phyloP scores from a whole-genome alignment of 768 basidiomycete genomes.

The Lentinus brumalis region DNA sequence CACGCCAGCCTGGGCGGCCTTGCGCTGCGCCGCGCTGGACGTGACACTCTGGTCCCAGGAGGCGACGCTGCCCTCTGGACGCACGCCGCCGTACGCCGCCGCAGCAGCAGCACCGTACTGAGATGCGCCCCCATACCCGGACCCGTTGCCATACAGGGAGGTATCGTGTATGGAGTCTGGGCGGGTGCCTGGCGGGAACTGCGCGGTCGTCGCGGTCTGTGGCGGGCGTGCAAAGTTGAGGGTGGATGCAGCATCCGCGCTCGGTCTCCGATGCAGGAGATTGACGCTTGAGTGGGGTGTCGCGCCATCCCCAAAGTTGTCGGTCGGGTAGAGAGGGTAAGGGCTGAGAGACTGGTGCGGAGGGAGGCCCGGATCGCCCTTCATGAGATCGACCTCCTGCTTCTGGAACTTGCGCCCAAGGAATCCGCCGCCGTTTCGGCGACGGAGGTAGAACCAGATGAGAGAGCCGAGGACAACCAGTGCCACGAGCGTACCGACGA shows the following conservation, averaged over 20 bases:
- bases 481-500: constrained; percentile 26
- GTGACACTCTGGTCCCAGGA: too few species aligned
- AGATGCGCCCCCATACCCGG: not conserved
- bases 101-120: not conserved
- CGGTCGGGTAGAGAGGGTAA: constrained; percentile 12
- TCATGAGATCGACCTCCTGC: constrained; percentile 17
- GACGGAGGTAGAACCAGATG: constrained; percentile 33
- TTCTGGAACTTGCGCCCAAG: constrained; percentile 1
- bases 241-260: not conserved
- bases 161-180: not conserved
- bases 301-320: not conserved
- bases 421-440: constrained; percentile 1
- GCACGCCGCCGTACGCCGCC: not conserved
- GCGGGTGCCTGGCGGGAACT: not conserved
- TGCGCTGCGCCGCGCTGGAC: not conserved
- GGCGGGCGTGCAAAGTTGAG: constrained; percentile 5
- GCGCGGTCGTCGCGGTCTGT: not conserved
- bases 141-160: not conserved
- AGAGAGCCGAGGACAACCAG: constrained; percentile 18
- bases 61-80: constrained; percentile 9
- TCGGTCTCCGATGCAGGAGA: constrained; percentile 1
- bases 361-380: constrained; percentile 6
- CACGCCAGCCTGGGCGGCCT: too few species aligned
- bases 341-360: constrained; percentile 17
- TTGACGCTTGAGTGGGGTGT: constrained; percentile 12